These are phyloP conservation scores for Apiospora malaysiana DNA, from an alignment of 2,329 filamentous ascomycete species.

Conservation along the genomic window DNA sequence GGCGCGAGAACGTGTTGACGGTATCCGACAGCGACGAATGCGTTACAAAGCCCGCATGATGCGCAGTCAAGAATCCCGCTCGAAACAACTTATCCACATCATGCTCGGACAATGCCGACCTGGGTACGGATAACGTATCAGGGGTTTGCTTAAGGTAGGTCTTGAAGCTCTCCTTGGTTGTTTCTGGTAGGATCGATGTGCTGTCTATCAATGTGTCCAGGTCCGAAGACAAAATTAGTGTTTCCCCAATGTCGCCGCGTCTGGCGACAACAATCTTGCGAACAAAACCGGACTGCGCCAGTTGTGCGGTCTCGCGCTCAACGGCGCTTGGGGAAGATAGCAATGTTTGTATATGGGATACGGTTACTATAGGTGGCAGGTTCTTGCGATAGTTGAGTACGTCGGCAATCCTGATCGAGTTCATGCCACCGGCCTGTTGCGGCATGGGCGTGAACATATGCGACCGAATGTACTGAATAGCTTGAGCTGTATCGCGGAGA, in stretches of 20 bases:
- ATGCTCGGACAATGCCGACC: slow-evolving; percentile 32
- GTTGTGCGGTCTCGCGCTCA: slow-evolving; percentile 70
- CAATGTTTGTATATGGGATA: slow-evolving; percentile 70
- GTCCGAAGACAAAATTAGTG: slow-evolving; percentile 63
- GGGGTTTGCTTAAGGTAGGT: slow-evolving; percentile 57
- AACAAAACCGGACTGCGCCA: slow-evolving; percentile 62
- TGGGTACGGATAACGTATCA: slow-evolving; percentile 48
- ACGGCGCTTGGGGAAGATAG: slow-evolving; percentile 66
- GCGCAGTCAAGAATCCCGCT: slow-evolving; percentile 69
- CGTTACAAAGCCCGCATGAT: slow-evolving; percentile 43
- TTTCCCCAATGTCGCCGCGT: slow-evolving; percentile 67
- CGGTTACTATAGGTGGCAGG: slow-evolving; percentile 68
- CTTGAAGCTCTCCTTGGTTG: slow-evolving; percentile 57
- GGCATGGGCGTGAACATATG: slow-evolving; percentile 71
- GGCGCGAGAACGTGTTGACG: slow-evolving; percentile 51
- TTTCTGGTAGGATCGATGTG: slow-evolving; percentile 44
- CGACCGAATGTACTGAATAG: slow-evolving; percentile 64
- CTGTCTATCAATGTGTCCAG: slow-evolving; percentile 55
- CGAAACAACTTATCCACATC: slow-evolving; percentile 59
- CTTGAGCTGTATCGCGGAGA: slow-evolving; percentile 67
- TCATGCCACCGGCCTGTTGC: slow-evolving; percentile 63
- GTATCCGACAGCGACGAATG: slow-evolving; percentile 39
- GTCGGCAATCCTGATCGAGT: slow-evolving; percentile 66
- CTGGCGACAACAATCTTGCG: slow-evolving; percentile 68
- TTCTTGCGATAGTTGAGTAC: slow-evolving; percentile 64